phyloP scores from a whole-genome alignment of 2,329 filamentous ascomycete genomes.

The Tolypocladium capitatum region DNA sequence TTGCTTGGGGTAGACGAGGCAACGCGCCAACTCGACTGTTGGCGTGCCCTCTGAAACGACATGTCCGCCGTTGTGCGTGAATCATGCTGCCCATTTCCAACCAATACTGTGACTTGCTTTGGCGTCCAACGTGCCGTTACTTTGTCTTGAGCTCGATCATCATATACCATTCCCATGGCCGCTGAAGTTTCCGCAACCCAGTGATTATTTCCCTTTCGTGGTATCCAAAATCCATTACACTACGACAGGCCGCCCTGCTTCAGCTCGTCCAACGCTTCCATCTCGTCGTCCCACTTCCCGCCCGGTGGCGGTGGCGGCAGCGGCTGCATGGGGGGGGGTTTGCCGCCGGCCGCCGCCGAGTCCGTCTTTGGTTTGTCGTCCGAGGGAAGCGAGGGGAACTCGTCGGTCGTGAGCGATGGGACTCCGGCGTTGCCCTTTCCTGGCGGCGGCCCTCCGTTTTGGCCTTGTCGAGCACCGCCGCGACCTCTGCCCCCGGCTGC shows the following conservation, averaged over 20 bases:
- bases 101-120: neutral
- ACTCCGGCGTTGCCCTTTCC: neutral
- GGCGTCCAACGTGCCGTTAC: neutral
- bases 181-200: neutral
- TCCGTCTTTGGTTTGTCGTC: conserved; percentile 12
- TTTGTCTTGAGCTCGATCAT: neutral
- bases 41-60: neutral
- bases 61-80: neutral
- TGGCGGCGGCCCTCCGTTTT: conserved; percentile 7
- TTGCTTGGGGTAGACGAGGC: neutral
- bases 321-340: conserved; percentile 5
- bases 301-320: conserved; percentile 18
- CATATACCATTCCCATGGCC: neutral
- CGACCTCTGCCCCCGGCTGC: conserved; percentile 21
- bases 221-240: neutral
- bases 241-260: conserved; percentile 7
- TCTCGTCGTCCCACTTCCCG: conserved; percentile 44
- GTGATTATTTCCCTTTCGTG: neutral
- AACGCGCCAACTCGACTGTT: neutral
- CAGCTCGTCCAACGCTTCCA: conserved; percentile 35
- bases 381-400: conserved; percentile 23
- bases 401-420: conserved; percentile 15
- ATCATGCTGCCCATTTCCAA: neutral
- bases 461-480: conserved; percentile 7
- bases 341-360: conserved; percentile 3